A percentile compares a stretch with the other conserved stretches of the same genome.
Conservation (phyloP, 331 rosid species). For the Telfairia occidentalis region DNA sequence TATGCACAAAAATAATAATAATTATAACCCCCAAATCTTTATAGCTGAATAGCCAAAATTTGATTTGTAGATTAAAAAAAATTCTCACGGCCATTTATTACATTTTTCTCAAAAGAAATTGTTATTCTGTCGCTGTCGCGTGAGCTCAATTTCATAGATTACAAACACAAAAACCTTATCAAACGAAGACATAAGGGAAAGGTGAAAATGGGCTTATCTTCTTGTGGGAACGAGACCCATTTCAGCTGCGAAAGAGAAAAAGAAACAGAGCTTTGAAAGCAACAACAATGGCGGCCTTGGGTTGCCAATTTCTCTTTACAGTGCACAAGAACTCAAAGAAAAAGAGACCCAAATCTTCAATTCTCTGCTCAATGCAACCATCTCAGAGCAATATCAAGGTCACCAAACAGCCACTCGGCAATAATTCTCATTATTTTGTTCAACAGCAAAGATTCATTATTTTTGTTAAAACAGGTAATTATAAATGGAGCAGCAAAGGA, state of each 20-base stretch:
- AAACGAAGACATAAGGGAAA: not conserved
- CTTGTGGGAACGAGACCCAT: conserved; percentile 10
- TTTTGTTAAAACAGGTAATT: conserved; percentile 35
- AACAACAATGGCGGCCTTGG: conserved; percentile 60
- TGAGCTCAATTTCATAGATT: not conserved
- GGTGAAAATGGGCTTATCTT: conserved; percentile 34
- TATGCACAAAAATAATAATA: not conserved
- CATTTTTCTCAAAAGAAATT: not conserved
- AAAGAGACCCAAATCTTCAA: conserved; percentile 14
- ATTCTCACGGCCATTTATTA: not conserved
- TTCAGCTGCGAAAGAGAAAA: not conserved
- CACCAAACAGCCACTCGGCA: not conserved
- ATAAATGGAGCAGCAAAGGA: conserved; percentile 85
- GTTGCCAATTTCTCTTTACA: conserved; percentile 37
- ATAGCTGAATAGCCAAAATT: not conserved
- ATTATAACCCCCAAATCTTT: not conserved
- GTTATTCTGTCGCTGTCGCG: not conserved
- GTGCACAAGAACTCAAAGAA: conserved; percentile 19
- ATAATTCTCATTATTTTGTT: not conserved
- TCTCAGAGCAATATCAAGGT: conserved; percentile 64
- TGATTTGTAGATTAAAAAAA: not conserved
- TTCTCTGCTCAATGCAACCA: conserved; percentile 52
- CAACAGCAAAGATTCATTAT: not conserved
- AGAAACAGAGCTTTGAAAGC: conserved; percentile 11
- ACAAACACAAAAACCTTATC: not conserved